Evolutionary conservation across 1,284 basidiomycete species (phyloP), one percentile per base, ranked within the genome.

Genomic region (Vanrija pseudolonga): DNA sequence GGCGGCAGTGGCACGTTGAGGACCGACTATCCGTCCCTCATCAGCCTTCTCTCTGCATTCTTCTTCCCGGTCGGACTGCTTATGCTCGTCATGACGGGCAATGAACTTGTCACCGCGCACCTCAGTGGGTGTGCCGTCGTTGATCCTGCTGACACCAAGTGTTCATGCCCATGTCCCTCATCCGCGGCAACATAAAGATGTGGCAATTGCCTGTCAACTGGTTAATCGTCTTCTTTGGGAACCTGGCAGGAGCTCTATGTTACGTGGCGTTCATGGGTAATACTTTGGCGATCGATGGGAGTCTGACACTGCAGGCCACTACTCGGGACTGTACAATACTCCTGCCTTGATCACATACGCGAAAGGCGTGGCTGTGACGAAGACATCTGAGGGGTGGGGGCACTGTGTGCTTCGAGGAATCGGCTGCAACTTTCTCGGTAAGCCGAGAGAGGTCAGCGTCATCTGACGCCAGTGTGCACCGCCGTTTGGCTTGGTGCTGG

Each of bases 211-310:
- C 57, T 0, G 45, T 67, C 44, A 67, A 72, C 47, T 76, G 73
- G 73, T 23, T 68, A 20, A 67, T 75, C 45, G 69, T 70, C 40
- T 74, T 76, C 55, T 59, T 73, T 47, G 74, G 72, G 4, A 76
- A 75, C 56, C 65, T 76, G 22, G 60, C 66, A 23, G 74, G 74
- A 14, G 61, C 66, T 0, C 59, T 76, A 15, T 62, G 68, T 36
- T 73, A 62, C 53, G 65, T 68, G n/a, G 72, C 63, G 1, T 65
- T 76, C 53, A 57, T 66, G 32, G 66, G 57, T 53, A 26, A 26
- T 6, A 26, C 7, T 8, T 12, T 3, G 11, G 24, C 22, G 7
- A n/a, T n/a, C n/a, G n/a, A n/a, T n/a, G n/a, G n/a, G 36, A 26
- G 19, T 6, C 46, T 28, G 23, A 20, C 38, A 17, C 4, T 19